Base-by-base conservation (phyloP, 179 eudicot genomes). In the Spergularia azorica region DNA sequence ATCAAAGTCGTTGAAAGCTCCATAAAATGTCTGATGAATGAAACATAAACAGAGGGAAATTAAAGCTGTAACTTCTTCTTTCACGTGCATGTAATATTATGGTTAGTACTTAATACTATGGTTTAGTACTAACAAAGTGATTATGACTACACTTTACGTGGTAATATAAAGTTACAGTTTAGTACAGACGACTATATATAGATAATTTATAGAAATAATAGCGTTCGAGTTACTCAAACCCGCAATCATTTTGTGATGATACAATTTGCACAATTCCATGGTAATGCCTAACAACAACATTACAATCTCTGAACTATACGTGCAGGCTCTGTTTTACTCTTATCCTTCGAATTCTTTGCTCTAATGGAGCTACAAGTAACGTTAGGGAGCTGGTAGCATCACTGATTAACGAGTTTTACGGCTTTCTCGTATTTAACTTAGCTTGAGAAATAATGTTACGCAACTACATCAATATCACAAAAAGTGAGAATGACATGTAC, bases 231-330 rank as follows among this genome's bases (percentile, higher is more conserved):
- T 60, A 59, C 71, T 51, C 26, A 72, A 75, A 52, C 43, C 3
- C 65, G 60, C 63, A 76, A 80, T 76, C 73, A 80, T 80, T 64
- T 64, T 9, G 83, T 71, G 79, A 80, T 80, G 73, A 80, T 80
- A 60, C 32, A 26, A 1, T 26, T 43, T 76, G 38, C 57, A 38
- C 52, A 41, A 17, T 3, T 15, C 50, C 20, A 50, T 60, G 15
- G 54, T 26, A n/a, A 5, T 63, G 82, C 74, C 77, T 56, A 69
- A 61, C 74, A 63, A 79, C 59, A 75, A 64, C 71, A 16, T 51
- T 74, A 79, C 79, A 79, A 36, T 74, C 51, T 79, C 82, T 79
- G 82, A 10, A 5, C 17, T 68, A 9, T 14, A 8, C 32, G 32
- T 55, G 17, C 79, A 61, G 74, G 2, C 61, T 68, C 59, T 74